Base-by-base conservation (phyloP, 768 basidiomycete species). In the Infundibulicybe gibba region DNA sequence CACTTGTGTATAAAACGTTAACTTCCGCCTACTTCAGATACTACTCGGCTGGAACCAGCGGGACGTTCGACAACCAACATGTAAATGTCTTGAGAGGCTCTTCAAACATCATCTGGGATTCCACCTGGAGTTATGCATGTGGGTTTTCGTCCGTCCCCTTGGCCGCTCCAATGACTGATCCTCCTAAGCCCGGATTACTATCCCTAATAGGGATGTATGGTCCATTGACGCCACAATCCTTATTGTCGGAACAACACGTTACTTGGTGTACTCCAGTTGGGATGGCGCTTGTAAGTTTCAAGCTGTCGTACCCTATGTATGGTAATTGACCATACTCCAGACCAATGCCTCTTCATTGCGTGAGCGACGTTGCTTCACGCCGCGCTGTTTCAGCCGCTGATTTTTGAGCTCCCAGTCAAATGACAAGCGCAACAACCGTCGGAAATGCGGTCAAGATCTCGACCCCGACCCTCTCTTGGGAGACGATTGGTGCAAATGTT, bases 201-300 rank as follows among this genome's bases (percentile, higher is more conserved):
- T 65, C 15, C 65, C 64, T 3, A 61, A 61, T 43, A 53, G 65
- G 9, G 66, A 69, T 44, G 65, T 65, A 5, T 65, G 64, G 67
- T 57, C 61, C 12, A 67, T 69, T 39, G 66, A 69, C 42, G 61
- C 58, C 6, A 68, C 63, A 6, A 52, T 67, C 1, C 48, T 66
- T 14, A 47, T 64, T 14, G 15, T 59, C 13, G 55, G 56, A 10
- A 32, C 53, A 1, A 58, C 50, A 9, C 46, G 50, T 5, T 69
- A 69, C 37, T 49, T 67, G 9, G 63, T 68, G 1, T 66, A 65
- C 42, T 66, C 64, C 3, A 61, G 58, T 34, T 67, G 59, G 59
- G 64, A 67, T 47, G 64, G 65, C 8, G 51, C 48, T 21, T 50
- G 62, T 66, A 38, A 44, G 62, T 54, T 17, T 42, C 19, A 14